A percentile compares a stretch with the other conserved stretches of the same genome.
Conservation (phyloP, 2,329 filamentous ascomycete species). For the Scedosporium boydii region DNA sequence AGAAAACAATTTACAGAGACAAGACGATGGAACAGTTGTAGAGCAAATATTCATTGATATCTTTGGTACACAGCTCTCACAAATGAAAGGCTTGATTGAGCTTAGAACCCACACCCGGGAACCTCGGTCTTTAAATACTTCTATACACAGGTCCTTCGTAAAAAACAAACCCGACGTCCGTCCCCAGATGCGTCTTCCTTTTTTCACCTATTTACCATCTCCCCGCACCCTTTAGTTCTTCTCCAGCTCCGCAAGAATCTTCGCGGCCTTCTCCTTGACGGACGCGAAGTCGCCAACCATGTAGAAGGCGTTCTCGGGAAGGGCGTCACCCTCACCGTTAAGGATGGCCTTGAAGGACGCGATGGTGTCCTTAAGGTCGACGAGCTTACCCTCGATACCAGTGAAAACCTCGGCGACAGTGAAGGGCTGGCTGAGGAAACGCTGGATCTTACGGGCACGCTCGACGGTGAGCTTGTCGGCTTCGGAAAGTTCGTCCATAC, state of each 20-base stretch:
- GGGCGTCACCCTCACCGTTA: conserved; percentile 85
- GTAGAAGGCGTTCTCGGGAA: conserved; percentile 92
- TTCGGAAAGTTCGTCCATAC: conserved; percentile 99
- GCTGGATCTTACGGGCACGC: conserved; percentile 99
- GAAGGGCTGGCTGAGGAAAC: conserved; percentile 99
- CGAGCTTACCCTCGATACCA: conserved; percentile 89
- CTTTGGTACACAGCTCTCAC: conserved; percentile 51
- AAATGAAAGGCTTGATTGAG: conserved; percentile 45
- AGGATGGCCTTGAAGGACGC: conserved; percentile 95
- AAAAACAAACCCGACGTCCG: conserved; percentile 16
- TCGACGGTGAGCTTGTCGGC: conserved; percentile 99
- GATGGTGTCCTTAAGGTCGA: conserved; percentile 98
- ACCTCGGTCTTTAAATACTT: conserved; percentile 35
- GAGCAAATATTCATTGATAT: conserved; percentile 35
- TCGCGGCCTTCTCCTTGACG: conserved; percentile 94
- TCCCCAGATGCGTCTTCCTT: conserved; percentile 15
- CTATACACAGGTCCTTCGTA: conserved; percentile 44
- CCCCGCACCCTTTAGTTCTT: conserved; percentile 33
- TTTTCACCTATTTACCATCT: conserved; percentile 1
- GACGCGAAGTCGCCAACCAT: conserved; percentile 96
- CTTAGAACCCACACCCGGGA: conserved; percentile 33
- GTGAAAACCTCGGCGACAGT: conserved; percentile 78
- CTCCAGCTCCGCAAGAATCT: conserved; percentile 96
- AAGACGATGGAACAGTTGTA: not conserved
- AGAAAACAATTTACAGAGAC: not conserved